A percentile compares a stretch with the other conserved stretches of the same genome.
Evolutionary conservation across 495 filamentous ascomycete species (phyloP).

Genomic region (Aspergillus sclerotiicarbonarius): DNA sequence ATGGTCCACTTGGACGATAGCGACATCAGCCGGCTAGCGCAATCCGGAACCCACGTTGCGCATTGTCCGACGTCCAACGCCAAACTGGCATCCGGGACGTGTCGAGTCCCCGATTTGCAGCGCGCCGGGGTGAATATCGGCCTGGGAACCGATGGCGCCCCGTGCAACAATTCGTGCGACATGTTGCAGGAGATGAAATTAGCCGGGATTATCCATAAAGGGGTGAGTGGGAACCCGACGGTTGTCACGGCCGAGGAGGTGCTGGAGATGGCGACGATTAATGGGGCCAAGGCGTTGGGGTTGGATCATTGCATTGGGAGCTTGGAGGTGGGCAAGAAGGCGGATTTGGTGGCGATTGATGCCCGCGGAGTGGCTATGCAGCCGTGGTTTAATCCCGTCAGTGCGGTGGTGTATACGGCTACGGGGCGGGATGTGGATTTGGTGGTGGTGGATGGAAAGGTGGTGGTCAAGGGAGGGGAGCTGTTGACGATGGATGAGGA

Average conservation of each 20-base stretch:
- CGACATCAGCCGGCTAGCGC: conserved; percentile 38
- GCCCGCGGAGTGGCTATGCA: conserved; percentile 32
- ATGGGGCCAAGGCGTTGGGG: conserved; percentile 51
- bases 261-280: conserved; percentile 54
- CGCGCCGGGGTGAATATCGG: conserved; percentile 38
- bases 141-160: conserved; percentile 50
- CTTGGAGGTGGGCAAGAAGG: conserved; percentile 54
- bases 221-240: conserved; percentile 43
- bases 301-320: conserved; percentile 45
- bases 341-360: conserved; percentile 52
- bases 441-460: conserved; percentile 47
- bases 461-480: conserved; percentile 38
- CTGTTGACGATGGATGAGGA: conserved; percentile 34
- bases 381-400: conserved; percentile 42
- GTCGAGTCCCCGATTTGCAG: conserved; percentile 42
- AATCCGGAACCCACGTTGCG: conserved; percentile 44
- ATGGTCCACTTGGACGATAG: conserved; percentile 48
- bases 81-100: conserved; percentile 50
- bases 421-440: conserved; percentile 49
- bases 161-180: conserved; percentile 52
- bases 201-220: conserved; percentile 51
- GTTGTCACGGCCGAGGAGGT: conserved; percentile 46
- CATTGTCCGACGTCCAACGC: conserved; percentile 52
- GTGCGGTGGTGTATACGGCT: conserved; percentile 47
- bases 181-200: conserved; percentile 53